These are phyloP conservation scores for Urostyla sp. DNA, from an alignment of 73 alveolate species.

Conservation along the genomic window DNA sequence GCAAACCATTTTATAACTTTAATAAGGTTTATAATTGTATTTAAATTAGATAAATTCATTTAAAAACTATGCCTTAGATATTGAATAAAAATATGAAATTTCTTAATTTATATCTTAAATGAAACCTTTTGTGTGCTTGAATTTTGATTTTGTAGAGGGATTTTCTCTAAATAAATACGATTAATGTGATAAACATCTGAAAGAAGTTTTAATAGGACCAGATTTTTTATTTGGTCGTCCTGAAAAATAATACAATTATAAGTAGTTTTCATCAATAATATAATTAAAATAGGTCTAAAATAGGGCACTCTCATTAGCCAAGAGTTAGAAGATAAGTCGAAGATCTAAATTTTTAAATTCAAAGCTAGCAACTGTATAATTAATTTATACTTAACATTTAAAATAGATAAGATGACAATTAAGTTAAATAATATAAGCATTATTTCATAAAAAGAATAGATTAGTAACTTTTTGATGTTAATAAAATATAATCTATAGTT, in stretches of 20 bases:
- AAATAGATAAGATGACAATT: not conserved
- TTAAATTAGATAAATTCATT: too few relatives aligned
- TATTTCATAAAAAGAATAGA: constrained; percentile 42
- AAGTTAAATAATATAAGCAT: constrained; percentile 13
- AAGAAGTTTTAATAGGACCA: constrained; percentile 19
- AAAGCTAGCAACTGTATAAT: too few relatives aligned
- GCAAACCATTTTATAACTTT: too few relatives aligned
- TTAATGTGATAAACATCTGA: constrained; percentile 47
- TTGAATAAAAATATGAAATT: not conserved
- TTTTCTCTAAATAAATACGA: constrained; percentile 28
- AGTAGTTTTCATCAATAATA: too few relatives aligned
- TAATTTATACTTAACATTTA: too few relatives aligned
- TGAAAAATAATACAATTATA: too few relatives aligned
- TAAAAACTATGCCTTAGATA: not conserved
- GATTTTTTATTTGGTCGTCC: too few relatives aligned
- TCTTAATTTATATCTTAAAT: constrained; percentile 13
- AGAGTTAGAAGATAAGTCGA: not conserved
- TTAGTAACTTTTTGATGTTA: not conserved
- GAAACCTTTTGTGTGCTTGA: constrained; percentile 54
- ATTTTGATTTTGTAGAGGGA: constrained; percentile 32
- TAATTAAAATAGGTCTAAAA: too few relatives aligned
- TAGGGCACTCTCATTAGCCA: not conserved
- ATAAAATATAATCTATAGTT: constrained; percentile 8
- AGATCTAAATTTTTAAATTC: too few relatives aligned
- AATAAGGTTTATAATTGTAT: too few relatives aligned